These are phyloP conservation scores for Neostapfia colusana DNA, from an alignment of 176 grass and related monocot species.

Conservation along the genomic window DNA sequence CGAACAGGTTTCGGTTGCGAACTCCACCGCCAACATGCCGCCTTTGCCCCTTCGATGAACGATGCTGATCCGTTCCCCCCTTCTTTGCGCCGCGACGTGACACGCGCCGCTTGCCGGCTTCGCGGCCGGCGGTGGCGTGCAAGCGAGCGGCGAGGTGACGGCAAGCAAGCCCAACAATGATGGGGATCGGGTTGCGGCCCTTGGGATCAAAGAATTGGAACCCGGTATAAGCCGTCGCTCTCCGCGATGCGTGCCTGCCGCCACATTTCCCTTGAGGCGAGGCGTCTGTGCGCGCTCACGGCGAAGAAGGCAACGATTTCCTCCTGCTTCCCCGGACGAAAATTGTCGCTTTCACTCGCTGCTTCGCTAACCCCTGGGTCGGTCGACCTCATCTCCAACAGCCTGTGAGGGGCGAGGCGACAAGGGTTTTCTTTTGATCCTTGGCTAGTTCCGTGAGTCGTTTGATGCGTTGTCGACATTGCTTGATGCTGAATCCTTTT, in stretches of 20 bases:
- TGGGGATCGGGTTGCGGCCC: conserved; percentile 28
- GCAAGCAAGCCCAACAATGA: conserved; percentile 5
- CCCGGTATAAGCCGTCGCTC: conserved; percentile 19
- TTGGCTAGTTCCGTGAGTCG: not conserved
- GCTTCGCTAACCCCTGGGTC: not conserved
- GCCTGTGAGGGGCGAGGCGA: not conserved
- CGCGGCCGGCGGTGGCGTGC: conserved; percentile 28
- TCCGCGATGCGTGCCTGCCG: conserved; percentile 20
- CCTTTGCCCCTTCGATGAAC: not conserved
- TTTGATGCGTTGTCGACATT: conserved; percentile 29
- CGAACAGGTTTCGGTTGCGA: not conserved
- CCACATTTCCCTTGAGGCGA: not conserved
- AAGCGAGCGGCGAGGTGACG: conserved; percentile 29
- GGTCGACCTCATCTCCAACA: not conserved
- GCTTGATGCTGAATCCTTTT: conserved; percentile 14
- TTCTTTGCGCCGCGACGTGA: not conserved
- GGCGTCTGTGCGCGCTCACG: not conserved
- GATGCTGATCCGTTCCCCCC: not conserved
- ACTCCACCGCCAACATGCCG: not conserved
- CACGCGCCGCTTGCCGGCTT: conserved; percentile 10
- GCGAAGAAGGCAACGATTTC: not conserved
- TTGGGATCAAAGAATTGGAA: conserved; percentile 36
- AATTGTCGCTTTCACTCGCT: not conserved
- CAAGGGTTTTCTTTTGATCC: not conserved
- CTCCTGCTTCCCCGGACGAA: not conserved